Percentiles rank a stretch among this genome's conserved stretches.
Evolutionary conservation across 75 land plant genomes (phyloP).

Genomic region (Isoetes taiwanensis): DNA sequence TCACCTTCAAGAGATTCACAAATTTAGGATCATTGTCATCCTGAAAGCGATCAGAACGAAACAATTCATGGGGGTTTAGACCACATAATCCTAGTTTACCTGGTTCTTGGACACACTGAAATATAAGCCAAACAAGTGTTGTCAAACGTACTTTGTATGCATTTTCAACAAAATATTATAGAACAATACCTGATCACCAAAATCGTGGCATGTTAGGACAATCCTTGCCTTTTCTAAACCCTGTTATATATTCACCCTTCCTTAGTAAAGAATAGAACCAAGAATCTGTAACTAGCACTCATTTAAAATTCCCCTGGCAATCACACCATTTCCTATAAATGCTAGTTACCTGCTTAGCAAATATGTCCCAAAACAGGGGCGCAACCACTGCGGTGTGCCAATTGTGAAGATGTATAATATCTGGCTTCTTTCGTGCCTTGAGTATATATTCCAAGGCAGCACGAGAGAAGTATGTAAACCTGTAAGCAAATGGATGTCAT

Average conservation of each 20-base stretch:
- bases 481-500: no score
- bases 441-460: conserved; percentile 55
- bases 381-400: conserved; percentile 65
- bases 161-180: no score
- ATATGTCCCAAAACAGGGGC: conserved; percentile 69
- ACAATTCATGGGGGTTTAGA: conserved; percentile 39
- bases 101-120: conserved; percentile 41
- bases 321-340: background rate
- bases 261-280: no score
- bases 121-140: background rate
- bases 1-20: conserved; percentile 53
- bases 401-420: conserved; percentile 61
- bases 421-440: conserved; percentile 59
- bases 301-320: no score
- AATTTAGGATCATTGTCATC: conserved; percentile 34
- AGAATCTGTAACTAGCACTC: no score
- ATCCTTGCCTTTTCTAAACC: conserved; percentile 44
- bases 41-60: conserved; percentile 59
- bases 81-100: conserved; percentile 48
- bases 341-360: conserved; percentile 39
- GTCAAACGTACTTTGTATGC: no score
- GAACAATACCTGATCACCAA: conserved; percentile 38
- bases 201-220: conserved; percentile 47
- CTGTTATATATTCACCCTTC: conserved; percentile 16
- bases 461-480: conserved; percentile 60